Evolutionary conservation across 2,329 filamentous ascomycete species (phyloP).

Genomic region (Rhexocercosporidium sp.): DNA sequence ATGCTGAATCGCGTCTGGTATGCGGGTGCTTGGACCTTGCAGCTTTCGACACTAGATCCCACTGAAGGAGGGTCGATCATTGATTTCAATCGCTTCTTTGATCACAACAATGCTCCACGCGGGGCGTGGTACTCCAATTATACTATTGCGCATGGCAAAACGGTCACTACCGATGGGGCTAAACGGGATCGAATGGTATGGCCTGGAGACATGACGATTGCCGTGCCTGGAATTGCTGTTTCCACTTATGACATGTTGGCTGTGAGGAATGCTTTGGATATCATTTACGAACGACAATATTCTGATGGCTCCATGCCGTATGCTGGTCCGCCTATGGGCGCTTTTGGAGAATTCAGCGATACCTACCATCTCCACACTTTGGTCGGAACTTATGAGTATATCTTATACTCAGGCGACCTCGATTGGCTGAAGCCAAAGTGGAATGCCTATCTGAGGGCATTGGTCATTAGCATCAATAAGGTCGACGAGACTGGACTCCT

Average conservation of each 20-base stretch:
- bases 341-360: constrained; percentile 49
- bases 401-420: constrained; percentile 61
- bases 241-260: constrained; percentile 57
- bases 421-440: constrained; percentile 54
- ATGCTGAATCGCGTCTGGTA: constrained; percentile 61
- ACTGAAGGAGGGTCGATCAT: constrained; percentile 44
- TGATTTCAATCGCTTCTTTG: constrained; percentile 43
- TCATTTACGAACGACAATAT: constrained; percentile 49
- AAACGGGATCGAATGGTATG: constrained; percentile 65
- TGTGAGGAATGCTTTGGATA: constrained; percentile 55
- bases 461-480: constrained; percentile 51
- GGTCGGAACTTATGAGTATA: constrained; percentile 63
- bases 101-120: constrained; percentile 38
- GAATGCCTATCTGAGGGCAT: constrained; percentile 53
- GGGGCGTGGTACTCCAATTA: constrained; percentile 43
- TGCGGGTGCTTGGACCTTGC: constrained; percentile 54
- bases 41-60: constrained; percentile 47
- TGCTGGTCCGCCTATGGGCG: constrained; percentile 54
- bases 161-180: constrained; percentile 54
- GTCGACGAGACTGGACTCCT: constrained; percentile 48
- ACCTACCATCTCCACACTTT: constrained; percentile 66
- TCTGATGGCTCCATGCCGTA: constrained; percentile 54
- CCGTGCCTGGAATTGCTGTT: constrained; percentile 58
- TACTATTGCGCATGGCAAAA: constrained; percentile 41
- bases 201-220: constrained; percentile 66